Base-by-base conservation (phyloP, 305 asterid species). In the Striga hermonthica region DNA sequence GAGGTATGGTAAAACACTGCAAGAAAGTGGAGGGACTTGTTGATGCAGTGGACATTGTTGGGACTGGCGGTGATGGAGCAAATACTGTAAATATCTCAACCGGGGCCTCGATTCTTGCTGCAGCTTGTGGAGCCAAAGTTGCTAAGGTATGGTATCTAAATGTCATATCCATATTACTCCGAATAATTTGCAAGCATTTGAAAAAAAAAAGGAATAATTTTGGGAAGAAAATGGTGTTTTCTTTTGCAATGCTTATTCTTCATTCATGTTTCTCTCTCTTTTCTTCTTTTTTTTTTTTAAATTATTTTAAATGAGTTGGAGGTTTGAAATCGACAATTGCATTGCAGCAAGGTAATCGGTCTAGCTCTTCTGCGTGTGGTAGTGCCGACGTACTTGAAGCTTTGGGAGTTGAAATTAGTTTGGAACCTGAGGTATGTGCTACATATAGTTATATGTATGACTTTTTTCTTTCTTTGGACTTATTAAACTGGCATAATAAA, bases 51-150 rank as follows among this genome's bases (percentile, higher is more conserved):
- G 97, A 92, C 73, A 92, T 92, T 72, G 98, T 92, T 59, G 98
- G 97, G 60, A 89, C 98, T 2, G 98, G 98, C 53, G 97, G 98
- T 14, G 98, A 92, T 81, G 98, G 97, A 48, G 98, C 96, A n/a
- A 92, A 89, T 72, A 92, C 96, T 0, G 96, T 92, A 72, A 92
- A 92, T 62, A 92, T 92, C 67, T 92, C 98, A 15, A 92, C 98
- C 4, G 98, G 98, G 60, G 87, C 98, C 70, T 81, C 98, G 12
- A 92, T 92, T 74, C 95, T 92, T 12, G 91, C 97, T 61, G 98
- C 98, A 7, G 95, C 98, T 72, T 84, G 91, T 78, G 98, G 97
- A 31, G 90, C 87, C 41, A 92, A 82, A 82, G 91, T 92, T 61
- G 98, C 98, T 14, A 92, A 92, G 95, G 98, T 91, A 43, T 15